These are phyloP conservation scores for Metschnikowia peoriensis DNA, from an alignment of 805 yeast genomes.

Conservation along the genomic window DNA sequence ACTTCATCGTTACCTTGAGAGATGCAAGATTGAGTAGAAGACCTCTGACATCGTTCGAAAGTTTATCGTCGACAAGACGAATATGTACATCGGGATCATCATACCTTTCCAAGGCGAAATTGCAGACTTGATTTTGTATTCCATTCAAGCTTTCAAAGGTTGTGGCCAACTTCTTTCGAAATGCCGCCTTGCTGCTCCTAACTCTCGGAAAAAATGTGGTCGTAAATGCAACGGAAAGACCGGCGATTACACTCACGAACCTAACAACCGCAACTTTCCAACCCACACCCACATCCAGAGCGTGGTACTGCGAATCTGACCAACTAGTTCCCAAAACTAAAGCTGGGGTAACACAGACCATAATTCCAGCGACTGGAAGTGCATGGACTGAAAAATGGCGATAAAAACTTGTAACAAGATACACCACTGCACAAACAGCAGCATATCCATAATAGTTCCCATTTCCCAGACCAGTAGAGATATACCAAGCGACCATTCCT, in stretches of 20 bases:
- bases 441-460: conserved; percentile 35
- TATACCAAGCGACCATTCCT: conserved; percentile 36
- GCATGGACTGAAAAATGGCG: conserved; percentile 32
- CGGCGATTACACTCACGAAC: conserved; percentile 28
- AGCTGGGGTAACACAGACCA: conserved; percentile 26
- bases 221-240: conserved; percentile 29
- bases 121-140: conserved; percentile 28
- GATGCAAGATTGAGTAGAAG: conserved; percentile 22
- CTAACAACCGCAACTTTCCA: conserved; percentile 27
- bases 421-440: conserved; percentile 28
- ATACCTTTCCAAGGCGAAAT: conserved; percentile 25
- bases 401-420: conserved; percentile 23
- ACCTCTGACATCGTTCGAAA: conserved; percentile 21
- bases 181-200: conserved; percentile 25
- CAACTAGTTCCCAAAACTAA: conserved; percentile 36
- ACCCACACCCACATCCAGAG: conserved; percentile 29
- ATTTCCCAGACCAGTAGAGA: conserved; percentile 29
- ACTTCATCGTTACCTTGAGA: conserved; percentile 22
- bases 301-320: conserved; percentile 22
- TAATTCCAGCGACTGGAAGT: conserved; percentile 26
- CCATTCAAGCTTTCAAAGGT: conserved; percentile 26
- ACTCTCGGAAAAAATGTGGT: conserved; percentile 33
- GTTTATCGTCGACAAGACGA: conserved; percentile 22
- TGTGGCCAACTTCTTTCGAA: conserved; percentile 24
- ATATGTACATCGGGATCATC: conserved; percentile 22